Conservation (phyloP, 805 yeast genomes). For the Wickerhamiella cacticola region DNA sequence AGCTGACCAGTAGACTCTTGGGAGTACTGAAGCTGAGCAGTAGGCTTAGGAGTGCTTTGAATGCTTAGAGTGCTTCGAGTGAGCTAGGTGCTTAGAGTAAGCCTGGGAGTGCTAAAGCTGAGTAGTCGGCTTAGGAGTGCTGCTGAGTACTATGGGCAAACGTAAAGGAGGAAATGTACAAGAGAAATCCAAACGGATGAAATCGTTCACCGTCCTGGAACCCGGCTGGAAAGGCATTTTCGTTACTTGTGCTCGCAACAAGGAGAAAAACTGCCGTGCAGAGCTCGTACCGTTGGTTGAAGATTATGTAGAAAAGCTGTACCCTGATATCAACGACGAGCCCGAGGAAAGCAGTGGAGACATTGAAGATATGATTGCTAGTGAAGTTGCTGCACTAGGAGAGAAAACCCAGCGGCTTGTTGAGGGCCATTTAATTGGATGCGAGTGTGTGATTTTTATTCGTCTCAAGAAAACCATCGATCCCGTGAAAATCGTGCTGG, state of each 20-base stretch:
- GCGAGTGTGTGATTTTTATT: conserved; percentile 56
- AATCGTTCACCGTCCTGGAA: conserved; percentile 35
- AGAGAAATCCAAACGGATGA: conserved; percentile 5
- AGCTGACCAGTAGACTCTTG: too few species aligned
- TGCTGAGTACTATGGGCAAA: conserved; percentile 10
- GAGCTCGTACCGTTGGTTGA: conserved; percentile 21
- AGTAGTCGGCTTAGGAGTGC: too few species aligned
- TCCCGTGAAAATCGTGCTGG: conserved; percentile 59
- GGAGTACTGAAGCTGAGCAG: too few species aligned
- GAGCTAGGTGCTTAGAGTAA: too few species aligned
- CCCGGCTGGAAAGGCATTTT: conserved; percentile 81
- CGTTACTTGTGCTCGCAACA: conserved; percentile 75
- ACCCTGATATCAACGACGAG: conserved; percentile 28
- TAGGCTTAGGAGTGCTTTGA: too few species aligned
- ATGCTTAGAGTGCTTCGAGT: too few species aligned
- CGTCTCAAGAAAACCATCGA: conserved; percentile 68
- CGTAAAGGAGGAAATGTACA: conserved; percentile 1
- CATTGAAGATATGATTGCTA: conserved; percentile 64
- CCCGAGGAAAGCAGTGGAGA: conserved; percentile 33
- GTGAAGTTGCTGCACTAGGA: conserved; percentile 50
- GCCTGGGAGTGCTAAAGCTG: too few species aligned
- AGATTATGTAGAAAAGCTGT: conserved; percentile 29
- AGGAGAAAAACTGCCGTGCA: conserved; percentile 36
- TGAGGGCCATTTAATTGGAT: conserved; percentile 24
- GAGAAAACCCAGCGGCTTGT: conserved; percentile 25